Evolutionary conservation across 106 monocot genomes (phyloP).

Genomic region (Gastrodia elata): DNA sequence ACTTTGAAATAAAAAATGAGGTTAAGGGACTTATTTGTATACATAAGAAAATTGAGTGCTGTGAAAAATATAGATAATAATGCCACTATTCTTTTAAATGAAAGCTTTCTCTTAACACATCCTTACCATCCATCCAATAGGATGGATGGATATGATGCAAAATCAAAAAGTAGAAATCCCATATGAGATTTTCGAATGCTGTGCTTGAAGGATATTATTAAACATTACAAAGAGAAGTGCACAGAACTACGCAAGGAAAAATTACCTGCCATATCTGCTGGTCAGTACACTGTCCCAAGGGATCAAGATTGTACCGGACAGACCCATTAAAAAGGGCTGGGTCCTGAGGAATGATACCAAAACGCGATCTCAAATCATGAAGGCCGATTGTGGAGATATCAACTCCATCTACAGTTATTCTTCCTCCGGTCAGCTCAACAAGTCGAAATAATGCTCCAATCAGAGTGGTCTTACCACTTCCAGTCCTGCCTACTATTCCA

Average conservation of each 20-base stretch:
- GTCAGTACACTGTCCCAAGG: conserved; percentile 53
- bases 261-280: conserved; percentile 89
- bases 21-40: too few species aligned
- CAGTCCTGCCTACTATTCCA: conserved; percentile 90
- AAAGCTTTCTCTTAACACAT: too few species aligned
- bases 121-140: too few species aligned
- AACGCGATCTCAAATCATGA: conserved; percentile 79
- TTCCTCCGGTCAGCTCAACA: conserved; percentile 82
- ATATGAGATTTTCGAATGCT: too few species aligned
- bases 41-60: too few species aligned
- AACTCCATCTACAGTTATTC: conserved; percentile 59
- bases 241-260: background rate
- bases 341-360: conserved; percentile 95
- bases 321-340: conserved; percentile 87
- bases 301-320: conserved; percentile 89
- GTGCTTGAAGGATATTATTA: too few species aligned
- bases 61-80: too few species aligned
- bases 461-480: conserved; percentile 92
- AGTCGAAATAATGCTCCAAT: conserved; percentile 82
- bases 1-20: too few species aligned
- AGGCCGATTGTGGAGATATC: conserved; percentile 73
- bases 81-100: too few species aligned
- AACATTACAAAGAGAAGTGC: too few species aligned
- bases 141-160: too few species aligned
- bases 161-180: too few species aligned